Percentiles rank a stretch among this genome's conserved stretches.
phyloP scores from a whole-genome alignment of 129 eudicot genomes.

The Tanacetum coccineum region DNA sequence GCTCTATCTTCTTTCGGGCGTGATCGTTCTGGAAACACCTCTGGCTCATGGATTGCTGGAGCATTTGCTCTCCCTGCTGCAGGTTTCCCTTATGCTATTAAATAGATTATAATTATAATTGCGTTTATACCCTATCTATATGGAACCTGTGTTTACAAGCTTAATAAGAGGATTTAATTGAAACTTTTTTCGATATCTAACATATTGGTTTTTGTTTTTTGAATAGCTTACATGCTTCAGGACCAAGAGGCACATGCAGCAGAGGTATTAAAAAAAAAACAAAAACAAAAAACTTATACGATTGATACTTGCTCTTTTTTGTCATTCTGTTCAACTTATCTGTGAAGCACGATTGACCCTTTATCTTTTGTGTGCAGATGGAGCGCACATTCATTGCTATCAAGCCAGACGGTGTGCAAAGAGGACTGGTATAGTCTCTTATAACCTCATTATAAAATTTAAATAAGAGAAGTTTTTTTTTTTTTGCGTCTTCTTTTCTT shows the following conservation, averaged over 20 bases:
- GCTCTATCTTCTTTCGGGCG: slow-evolving; percentile 64
- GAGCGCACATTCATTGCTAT: slow-evolving; percentile 97
- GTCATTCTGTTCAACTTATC: neutral
- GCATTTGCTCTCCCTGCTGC: slow-evolving; percentile 90
- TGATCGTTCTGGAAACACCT: slow-evolving; percentile 52
- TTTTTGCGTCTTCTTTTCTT: neutral
- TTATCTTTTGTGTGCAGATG: slow-evolving; percentile 41
- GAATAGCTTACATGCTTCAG: slow-evolving; percentile 77
- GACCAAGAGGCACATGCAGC: slow-evolving; percentile 93
- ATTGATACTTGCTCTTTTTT: neutral
- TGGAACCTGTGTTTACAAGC: slow-evolving; percentile 4
- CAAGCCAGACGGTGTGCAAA: slow-evolving; percentile 99
- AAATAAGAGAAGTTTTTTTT: slow-evolving; percentile 7
- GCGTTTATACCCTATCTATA: neutral
- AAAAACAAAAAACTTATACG: too few relatives aligned
- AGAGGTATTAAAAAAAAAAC: slow-evolving; percentile 40
- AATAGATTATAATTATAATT: neutral
- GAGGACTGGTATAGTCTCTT: slow-evolving; percentile 68
- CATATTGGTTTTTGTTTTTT: slow-evolving; percentile 6
- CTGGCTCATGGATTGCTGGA: slow-evolving; percentile 67
- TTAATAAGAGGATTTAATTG: neutral
- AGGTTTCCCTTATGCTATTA: slow-evolving; percentile 35
- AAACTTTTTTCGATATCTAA: slow-evolving; percentile 6
- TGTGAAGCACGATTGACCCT: slow-evolving; percentile 3
- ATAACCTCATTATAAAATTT: neutral